Evolutionary conservation across 345 rosid genomes (phyloP), one percentile per base, ranked within the genome.

Genomic region (Durio zibethinus): DNA sequence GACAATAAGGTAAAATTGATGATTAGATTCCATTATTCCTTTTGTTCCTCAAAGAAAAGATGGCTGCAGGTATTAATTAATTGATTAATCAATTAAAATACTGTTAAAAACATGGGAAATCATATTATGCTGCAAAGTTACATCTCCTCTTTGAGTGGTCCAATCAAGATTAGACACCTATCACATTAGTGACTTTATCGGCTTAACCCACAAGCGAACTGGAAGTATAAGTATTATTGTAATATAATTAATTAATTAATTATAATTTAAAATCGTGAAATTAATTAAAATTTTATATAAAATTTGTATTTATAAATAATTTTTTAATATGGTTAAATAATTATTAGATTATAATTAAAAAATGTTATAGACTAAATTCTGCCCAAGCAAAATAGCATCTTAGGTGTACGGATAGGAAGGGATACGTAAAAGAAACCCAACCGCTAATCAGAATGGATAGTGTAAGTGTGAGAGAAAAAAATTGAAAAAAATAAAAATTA

Each of bases 11-110:
- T 86, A 83, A 81, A 79, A 73, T 80, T 64, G 74, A 84, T 84
- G 81, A 86, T 84, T 85, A 83, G 91, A 88, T 86, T 86, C 91
- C 91, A 84, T 83, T 88, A 84, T 86, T 88, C 89, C 79, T 68
- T 83, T 4, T 86, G 88, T 84, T 87, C 74, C 85, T 80, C 82
- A 81, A 79, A 76, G 80, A 48, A 48, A 48, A 48, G 54, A 76
- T 77, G 47, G 77, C 52, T 53, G 87, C 86, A 78, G 82, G 74
- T 40, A 3, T 78, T 47, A 63, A 76, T 43, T 74, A 72, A 72
- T 72, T 56, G 20, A 53, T 48, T 52, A 65, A 43, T 78, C 69
- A 43, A 53, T 66, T 59, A 59, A 77, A 54, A 53, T 43, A 10
- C 4, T 25, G 7, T 67, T 61, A 0, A 67, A 43, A 23, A 20